Base-by-base conservation (phyloP, 169 alveolate species). In the Plasmodium malariae region DNA sequence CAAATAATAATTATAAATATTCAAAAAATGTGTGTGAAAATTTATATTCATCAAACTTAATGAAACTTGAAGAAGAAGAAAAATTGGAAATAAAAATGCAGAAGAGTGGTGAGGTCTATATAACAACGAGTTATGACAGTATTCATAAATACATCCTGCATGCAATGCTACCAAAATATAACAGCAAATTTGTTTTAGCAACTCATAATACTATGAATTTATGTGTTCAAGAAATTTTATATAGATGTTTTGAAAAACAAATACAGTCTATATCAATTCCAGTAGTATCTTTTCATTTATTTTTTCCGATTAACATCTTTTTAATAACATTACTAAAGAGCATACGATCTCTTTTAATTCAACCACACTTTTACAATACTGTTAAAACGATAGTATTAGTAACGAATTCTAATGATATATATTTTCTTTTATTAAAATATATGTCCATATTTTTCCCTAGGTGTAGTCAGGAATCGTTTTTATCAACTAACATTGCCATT, bases 1-100 rank as follows among this genome's bases (percentile, higher is more conserved):
- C 89, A 1, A 76, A 76, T 4, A 65, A 62, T 36, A 76, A 76
- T 51, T 76, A 76, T 40, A 62, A 54, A 30, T 76, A 24, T 17
- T 45, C 89, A 6, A 76, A 62, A 76, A 21, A 19, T 30, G 36
- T 76, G 0, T 76, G 89, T 45, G 74, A 76, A 9, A 24, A 76
- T 43, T 76, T 76, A 51, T 76, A 54, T 45, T 76, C 89, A 2
- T 76, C 78, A 17, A 62, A 36, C 6, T 32, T 76, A 37, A 76
- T 76, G 89, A 76, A 76, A 30, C 45, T 76, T 19, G 89, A 76
- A n/a, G 89, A 76, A 30, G 89, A 76, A 62, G 89, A 76, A 2
- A 49, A 19, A 37, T 21, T 24, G 14, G 89, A 76, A 76, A 76
- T 76, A 7, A 43, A 63, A 43, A 60, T 19, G 3, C 59, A 76